Evolutionary conservation across 163 green algal species (phyloP), one percentile per base, ranked within the genome.

Genomic region (Scenedesmus sp.): DNA sequence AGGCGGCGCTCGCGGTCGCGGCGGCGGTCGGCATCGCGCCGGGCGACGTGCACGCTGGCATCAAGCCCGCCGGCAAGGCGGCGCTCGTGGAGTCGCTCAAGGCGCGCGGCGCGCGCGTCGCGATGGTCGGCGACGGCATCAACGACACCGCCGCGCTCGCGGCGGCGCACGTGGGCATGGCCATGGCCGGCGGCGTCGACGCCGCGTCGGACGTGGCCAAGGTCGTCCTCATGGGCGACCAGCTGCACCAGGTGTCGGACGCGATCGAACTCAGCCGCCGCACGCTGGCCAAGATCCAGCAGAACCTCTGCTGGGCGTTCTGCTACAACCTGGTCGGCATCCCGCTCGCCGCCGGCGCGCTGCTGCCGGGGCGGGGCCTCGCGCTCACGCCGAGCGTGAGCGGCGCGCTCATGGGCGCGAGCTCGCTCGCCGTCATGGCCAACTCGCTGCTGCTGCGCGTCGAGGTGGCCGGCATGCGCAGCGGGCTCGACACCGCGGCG

Each of bases 81-180:
- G 86, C 78, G 26, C 70, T 96, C 31, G 88, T 97, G 50, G 66
- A 89, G 72, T 10, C 81, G 20, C 83, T 96, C 53, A 83, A 84
- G 53, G 22, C 28, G 48, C n/a, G 15, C 17, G 73, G 75, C 0
- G n/a, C 44, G 5, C 28, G 44, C 5, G 96, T 99, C 39, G 94
- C 92, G 10, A 98, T 99, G 96, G 94, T 99, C 29, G 96, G 96
- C 2, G 96, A 99, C 65, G 96, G 96, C 39, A 89, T 99, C 51
- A 99, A 99, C 67, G 96, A 99, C 83, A 94, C 96, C 14, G 92
- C 92, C 1, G 95, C 96, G 9, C 90, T 99, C 18, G 96, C 96
- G 17, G 84, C 87, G 34, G 92, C 96, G 1, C 83, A 98, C 70
- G 93, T 99, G 3, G 96, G 96, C 70, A 95, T 99, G n/a, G 96